These are phyloP conservation scores for Rhynchospora breviuscula DNA, from an alignment of 176 grass and related monocot species.

Conservation along the genomic window DNA sequence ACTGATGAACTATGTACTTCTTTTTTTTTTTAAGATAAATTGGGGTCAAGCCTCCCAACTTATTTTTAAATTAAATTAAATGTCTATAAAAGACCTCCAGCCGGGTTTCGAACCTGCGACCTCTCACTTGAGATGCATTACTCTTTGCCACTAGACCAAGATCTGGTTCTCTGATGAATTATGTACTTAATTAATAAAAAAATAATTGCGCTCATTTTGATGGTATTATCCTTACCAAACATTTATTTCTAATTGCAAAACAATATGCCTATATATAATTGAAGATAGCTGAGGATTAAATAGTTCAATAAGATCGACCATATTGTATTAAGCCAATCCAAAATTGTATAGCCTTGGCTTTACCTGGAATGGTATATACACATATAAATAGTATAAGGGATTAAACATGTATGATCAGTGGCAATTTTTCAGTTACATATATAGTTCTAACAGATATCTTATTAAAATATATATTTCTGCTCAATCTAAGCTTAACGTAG, in stretches of 20 bases:
- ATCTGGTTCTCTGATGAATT: too few relatives aligned
- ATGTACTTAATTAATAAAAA: not conserved
- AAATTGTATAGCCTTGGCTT: not conserved
- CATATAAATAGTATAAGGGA: not conserved
- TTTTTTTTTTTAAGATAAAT: too few relatives aligned
- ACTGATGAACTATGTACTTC: too few relatives aligned
- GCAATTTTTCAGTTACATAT: not conserved
- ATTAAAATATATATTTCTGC: not conserved
- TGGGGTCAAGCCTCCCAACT: too few relatives aligned
- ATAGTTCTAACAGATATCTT: conserved; percentile 11
- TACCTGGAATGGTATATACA: not conserved
- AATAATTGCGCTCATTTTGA: too few relatives aligned
- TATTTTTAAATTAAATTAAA: too few relatives aligned
- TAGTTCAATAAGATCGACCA: not conserved
- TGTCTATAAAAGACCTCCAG: too few relatives aligned
- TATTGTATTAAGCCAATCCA: not conserved
- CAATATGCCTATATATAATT: not conserved
- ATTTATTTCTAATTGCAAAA: too few relatives aligned
- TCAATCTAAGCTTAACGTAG: not conserved
- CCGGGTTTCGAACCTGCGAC: too few relatives aligned
- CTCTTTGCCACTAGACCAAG: too few relatives aligned
- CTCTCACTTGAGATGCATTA: too few relatives aligned
- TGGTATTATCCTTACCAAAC: too few relatives aligned
- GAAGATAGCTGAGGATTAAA: not conserved
- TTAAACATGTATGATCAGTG: not conserved